Percentiles rank a stretch among this genome's conserved stretches.
Conservation (phyloP, 805 yeast species). For the Kodamaea kakaduensis region DNA sequence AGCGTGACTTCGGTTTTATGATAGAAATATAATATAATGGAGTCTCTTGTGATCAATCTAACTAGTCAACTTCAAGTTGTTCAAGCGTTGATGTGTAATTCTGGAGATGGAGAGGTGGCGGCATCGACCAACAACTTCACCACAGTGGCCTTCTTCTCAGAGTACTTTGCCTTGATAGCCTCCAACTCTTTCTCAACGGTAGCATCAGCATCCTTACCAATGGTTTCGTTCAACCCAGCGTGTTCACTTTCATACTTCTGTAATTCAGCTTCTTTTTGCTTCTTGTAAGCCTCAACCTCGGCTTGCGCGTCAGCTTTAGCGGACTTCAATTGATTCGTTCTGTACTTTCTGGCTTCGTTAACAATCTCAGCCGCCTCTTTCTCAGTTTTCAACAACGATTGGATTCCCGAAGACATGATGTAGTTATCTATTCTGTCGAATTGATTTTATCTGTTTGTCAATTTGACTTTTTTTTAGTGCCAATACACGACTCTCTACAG, state of each 20-base stretch:
- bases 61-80: constrained; percentile 1
- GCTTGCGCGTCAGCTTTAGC: constrained; percentile 90
- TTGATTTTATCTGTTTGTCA: constrained; percentile 1
- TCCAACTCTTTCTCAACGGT: constrained; percentile 68
- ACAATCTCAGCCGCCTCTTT: constrained; percentile 97
- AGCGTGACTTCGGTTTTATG: no score
- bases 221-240: constrained; percentile 68
- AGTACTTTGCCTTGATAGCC: constrained; percentile 61
- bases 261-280: constrained; percentile 78
- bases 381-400: constrained; percentile 62
- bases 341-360: constrained; percentile 85
- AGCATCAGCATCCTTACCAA: constrained; percentile 75
- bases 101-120: constrained; percentile 74
- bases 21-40: no score
- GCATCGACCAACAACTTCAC: constrained; percentile 76
- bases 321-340: constrained; percentile 84
- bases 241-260: constrained; percentile 67
- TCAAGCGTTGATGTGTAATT: constrained; percentile 67
- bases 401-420: constrained; percentile 27
- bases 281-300: constrained; percentile 84
- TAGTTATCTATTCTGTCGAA: constrained; percentile 3
- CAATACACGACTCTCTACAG: constrained; percentile 5
- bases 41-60: no score
- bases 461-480: constrained; percentile 1
- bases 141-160: constrained; percentile 61